A percentile compares a stretch with the other conserved stretches of the same genome.
phyloP scores from a whole-genome alignment of 108 stramenopile species.

The Stephanodiscus minutulus region DNA sequence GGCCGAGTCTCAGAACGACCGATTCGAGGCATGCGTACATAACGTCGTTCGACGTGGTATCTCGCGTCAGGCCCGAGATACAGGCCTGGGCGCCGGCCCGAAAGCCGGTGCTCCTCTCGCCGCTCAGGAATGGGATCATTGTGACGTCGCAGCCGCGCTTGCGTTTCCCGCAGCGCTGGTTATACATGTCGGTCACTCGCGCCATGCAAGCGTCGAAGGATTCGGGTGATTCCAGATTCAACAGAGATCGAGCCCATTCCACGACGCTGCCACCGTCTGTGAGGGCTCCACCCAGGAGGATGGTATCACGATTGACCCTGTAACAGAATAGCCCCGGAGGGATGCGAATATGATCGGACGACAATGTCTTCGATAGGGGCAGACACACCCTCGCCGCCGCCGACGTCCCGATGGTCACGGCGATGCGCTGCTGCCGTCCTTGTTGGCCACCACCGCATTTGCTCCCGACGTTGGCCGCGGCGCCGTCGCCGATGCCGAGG shows the following conservation, averaged over 20 bases:
- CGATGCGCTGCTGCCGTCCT: slow-evolving; percentile 55
- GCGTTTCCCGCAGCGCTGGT: neutral
- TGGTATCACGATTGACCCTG: slow-evolving; percentile 61
- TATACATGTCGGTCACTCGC: slow-evolving; percentile 35
- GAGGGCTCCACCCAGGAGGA: slow-evolving; percentile 80
- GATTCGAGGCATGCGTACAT: slow-evolving; percentile 72
- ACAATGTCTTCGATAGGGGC: slow-evolving; percentile 36
- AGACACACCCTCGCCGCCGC: slow-evolving; percentile 79
- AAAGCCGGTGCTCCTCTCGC: slow-evolving; percentile 81
- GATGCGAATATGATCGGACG: slow-evolving; percentile 16
- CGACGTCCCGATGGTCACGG: slow-evolving; percentile 85
- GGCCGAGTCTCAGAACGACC: slow-evolving; percentile 65
- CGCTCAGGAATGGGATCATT: slow-evolving; percentile 75
- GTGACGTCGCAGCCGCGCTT: slow-evolving; percentile 19
- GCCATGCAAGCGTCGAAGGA: slow-evolving; percentile 55
- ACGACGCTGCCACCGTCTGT: slow-evolving; percentile 86
- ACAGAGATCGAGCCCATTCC: slow-evolving; percentile 69
- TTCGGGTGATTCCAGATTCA: slow-evolving; percentile 53
- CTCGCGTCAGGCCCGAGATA: slow-evolving; percentile 71
- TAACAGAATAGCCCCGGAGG: slow-evolving; percentile 81
- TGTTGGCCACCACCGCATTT: slow-evolving; percentile 52
- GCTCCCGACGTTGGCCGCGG: slow-evolving; percentile 85
- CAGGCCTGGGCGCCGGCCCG: slow-evolving; percentile 71
- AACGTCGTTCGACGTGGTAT: slow-evolving; percentile 61
- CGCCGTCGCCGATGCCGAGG: slow-evolving; percentile 84